Evolutionary conservation across 2,329 filamentous ascomycete species (phyloP).

Genomic region (Fusarium illudens): DNA sequence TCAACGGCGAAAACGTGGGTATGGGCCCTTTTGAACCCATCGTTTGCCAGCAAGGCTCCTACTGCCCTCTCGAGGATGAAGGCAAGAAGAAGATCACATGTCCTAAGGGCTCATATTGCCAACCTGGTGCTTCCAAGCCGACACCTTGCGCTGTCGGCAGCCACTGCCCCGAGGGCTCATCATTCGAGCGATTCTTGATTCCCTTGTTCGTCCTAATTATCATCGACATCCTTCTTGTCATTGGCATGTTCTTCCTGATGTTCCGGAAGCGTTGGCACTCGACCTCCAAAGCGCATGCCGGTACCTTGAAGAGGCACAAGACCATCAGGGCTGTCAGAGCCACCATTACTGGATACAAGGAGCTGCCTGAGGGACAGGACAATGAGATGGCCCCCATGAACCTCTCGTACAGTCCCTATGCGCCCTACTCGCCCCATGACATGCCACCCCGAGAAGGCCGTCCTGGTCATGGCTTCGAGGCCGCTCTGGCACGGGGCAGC

Average conservation of each 20-base stretch:
- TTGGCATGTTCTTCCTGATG: slow-evolving; percentile 40
- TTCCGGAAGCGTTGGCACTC: slow-evolving; percentile 29
- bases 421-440: slow-evolving; percentile 26
- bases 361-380: slow-evolving; percentile 45
- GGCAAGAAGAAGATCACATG: slow-evolving; percentile 54
- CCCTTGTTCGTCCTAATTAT: slow-evolving; percentile 54
- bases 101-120: slow-evolving; percentile 60
- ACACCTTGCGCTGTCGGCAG: slow-evolving; percentile 58
- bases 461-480: slow-evolving; percentile 48
- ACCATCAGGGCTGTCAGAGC: slow-evolving; percentile 44
- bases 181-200: slow-evolving; percentile 53
- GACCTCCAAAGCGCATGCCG: slow-evolving; percentile 20
- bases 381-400: slow-evolving; percentile 49
- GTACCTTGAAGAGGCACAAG: slow-evolving; percentile 30
- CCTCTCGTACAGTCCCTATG: slow-evolving; percentile 39
- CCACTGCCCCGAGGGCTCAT: slow-evolving; percentile 55
- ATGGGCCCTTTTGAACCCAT: slow-evolving; percentile 62
- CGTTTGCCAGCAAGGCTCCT: slow-evolving; percentile 58
- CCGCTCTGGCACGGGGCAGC: slow-evolving; percentile 47
- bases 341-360: slow-evolving; percentile 47
- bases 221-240: slow-evolving; percentile 53
- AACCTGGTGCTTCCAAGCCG: slow-evolving; percentile 57
- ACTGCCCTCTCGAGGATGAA: slow-evolving; percentile 52
- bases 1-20: slow-evolving; percentile 47
- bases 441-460: slow-evolving; percentile 30